Evolutionary conservation across 2,329 filamentous ascomycete species (phyloP), one percentile per base, ranked within the genome.

Genomic region (Cladosporium sp.): DNA sequence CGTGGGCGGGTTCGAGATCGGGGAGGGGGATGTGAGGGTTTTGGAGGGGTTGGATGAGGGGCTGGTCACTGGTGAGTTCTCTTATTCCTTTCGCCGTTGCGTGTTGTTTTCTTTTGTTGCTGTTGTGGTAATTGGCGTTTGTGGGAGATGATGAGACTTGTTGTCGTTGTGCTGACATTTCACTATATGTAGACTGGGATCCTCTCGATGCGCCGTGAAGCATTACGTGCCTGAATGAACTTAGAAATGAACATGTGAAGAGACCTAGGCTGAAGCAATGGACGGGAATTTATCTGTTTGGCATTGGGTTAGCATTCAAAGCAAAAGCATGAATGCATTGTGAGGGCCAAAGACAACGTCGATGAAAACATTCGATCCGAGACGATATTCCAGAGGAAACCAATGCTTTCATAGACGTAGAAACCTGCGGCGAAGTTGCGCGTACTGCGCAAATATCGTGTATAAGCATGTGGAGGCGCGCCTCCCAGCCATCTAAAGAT

Each of bases 31-130:
- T 73, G 84, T 92, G 83, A 75, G 82, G 70, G 77, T 61, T 5
- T 78, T 93, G 82, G 87, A 91, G 72, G 82, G 72, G 0, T 78
- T 92, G 60, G 89, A 93, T 75, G 90, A 93, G 78, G 84, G 87
- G 72, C 80, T 93, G 29, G 89, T 92, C 1, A 92, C 89, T 1
- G 89, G 90, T 79, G 85, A 85, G 87, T 83, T 16, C 3, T 59
- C 33, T n/a, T n/a, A 14, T 28, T 21, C 21, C 23, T 8, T 57
- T 6, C 23, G 23, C 23, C 23, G 23, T 26, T 26, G 23, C 23
- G 23, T 26, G 23, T 26, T 26, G 23, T 2, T 1, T 26, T 26
- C 23, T 2, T 26, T 26, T 3, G 23, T 26, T 26, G 23, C 23
- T 26, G 23, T 26, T 26, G 23, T 26, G 23, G 23, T 1, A 1